Conservation (phyloP, 2,329 filamentous ascomycete species). For the Didymellaceae sp. region DNA sequence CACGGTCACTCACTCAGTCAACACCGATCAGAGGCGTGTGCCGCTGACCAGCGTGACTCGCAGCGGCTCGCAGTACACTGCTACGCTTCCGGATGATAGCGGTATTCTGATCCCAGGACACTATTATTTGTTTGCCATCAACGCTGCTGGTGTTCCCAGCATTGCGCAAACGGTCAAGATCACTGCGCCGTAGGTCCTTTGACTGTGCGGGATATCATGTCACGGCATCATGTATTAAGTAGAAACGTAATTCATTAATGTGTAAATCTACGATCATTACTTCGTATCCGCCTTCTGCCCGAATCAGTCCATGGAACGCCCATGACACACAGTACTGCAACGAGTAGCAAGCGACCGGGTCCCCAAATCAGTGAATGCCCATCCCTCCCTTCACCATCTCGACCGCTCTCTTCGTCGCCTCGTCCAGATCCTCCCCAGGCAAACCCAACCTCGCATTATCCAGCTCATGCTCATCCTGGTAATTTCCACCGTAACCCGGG, state of each 20-base stretch:
- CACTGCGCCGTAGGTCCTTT: slow-evolving; percentile 6
- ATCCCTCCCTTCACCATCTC: slow-evolving; percentile 49
- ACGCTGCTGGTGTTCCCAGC: slow-evolving; percentile 29
- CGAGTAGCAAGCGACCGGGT: too few relatives aligned
- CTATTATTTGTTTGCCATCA: slow-evolving; percentile 34
- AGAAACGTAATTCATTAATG: not conserved
- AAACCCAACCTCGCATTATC: slow-evolving; percentile 64
- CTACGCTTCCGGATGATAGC: slow-evolving; percentile 30
- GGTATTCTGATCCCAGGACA: slow-evolving; percentile 33
- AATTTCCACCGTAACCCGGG: slow-evolving; percentile 22
- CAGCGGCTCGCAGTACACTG: slow-evolving; percentile 17
- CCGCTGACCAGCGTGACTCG: slow-evolving; percentile 22
- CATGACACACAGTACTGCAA: too few relatives aligned
- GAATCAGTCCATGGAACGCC: not conserved
- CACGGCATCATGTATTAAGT: too few relatives aligned
- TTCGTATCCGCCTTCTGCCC: not conserved
- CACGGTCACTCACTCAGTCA: slow-evolving; percentile 38
- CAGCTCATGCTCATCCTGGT: slow-evolving; percentile 20
- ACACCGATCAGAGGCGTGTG: slow-evolving; percentile 37
- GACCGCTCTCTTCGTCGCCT: slow-evolving; percentile 60
- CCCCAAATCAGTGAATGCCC: not conserved
- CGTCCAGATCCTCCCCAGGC: slow-evolving; percentile 65
- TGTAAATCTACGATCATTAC: not conserved
- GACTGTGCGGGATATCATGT: not conserved
- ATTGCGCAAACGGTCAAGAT: slow-evolving; percentile 30